Evolutionary conservation across 1,139 yeast genomes (phyloP), one percentile per base, ranked within the genome.

Genomic region (Nakaseomyces delphensis): DNA sequence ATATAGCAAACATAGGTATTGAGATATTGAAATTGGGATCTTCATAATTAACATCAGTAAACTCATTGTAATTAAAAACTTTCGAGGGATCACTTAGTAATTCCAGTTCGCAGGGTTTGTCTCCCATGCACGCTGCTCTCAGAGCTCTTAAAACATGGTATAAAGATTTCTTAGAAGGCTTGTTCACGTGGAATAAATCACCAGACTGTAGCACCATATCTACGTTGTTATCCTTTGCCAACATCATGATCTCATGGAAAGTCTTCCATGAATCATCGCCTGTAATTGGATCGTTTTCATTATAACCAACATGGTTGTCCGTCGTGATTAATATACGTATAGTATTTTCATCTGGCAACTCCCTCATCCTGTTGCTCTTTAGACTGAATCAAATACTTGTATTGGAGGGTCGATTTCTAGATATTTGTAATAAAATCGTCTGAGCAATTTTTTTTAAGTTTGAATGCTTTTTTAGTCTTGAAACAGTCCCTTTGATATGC

Each of bases 221-320:
- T 6, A 86, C 94, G 47, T 85, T 86, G 30, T 70, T 64, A 2
- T 71, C 73, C 49, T 69, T 69, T n/a, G 96, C 97, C 3, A 86
- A 60, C 47, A 64, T 65, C 71, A 87, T 76, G 46, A 86, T 78
- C 62, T 91, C 98, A 44, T 83, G 77, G 57, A 91, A 91, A 0
- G 96, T 84, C 43, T 65, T 71, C 81, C 95, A 83, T 1, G 95
- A 77, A 59, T 91, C 99, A 53, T 84, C 83, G 1, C 96, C 95
- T 23, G 95, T 71, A 9, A 91, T 79, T 0, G 95, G 91, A 59
- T 91, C 98, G 36, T 75, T 74, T 58, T 91, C 98, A 47, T 79
- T 78, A 59, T 80, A 89, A 1, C 99, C 99, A 24, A 91, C 95
- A 69, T 91, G 99, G 59, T 91, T 91, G 57, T 91, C 99, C 1